A percentile compares a stretch with the other conserved stretches of the same genome.
Conservation (phyloP, 805 yeast species). For the Metschnikowia koreensis region DNA sequence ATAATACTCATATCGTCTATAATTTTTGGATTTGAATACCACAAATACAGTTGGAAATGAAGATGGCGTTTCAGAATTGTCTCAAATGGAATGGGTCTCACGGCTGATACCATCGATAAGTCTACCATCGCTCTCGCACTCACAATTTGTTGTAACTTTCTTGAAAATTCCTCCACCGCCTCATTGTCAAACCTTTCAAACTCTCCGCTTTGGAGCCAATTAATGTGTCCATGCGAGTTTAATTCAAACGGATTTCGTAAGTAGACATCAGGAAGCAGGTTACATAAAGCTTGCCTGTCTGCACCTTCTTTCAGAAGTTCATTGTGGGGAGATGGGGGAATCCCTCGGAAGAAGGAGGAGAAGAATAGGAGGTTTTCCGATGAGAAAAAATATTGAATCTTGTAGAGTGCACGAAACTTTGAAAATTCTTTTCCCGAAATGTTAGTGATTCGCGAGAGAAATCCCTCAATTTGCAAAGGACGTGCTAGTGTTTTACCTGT, state of each 20-base stretch:
- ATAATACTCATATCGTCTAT: constrained; percentile 29
- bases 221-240: constrained; percentile 49
- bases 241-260: constrained; percentile 55
- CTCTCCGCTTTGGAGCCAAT: constrained; percentile 56
- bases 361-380: constrained; percentile 60
- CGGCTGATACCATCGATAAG: constrained; percentile 45
- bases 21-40: constrained; percentile 28
- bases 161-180: constrained; percentile 64
- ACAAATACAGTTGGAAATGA: constrained; percentile 26
- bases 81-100: constrained; percentile 32
- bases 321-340: constrained; percentile 57
- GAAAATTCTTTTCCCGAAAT: constrained; percentile 43
- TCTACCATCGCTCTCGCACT: constrained; percentile 64
- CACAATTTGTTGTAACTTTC: constrained; percentile 55
- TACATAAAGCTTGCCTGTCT: constrained; percentile 17
- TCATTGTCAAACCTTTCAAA: constrained; percentile 50
- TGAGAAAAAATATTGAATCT: constrained; percentile 62
- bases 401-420: constrained; percentile 44
- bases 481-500: constrained; percentile 25
- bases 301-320: constrained; percentile 11
- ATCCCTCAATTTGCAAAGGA: constrained; percentile 86
- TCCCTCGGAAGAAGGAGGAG: constrained; percentile 50
- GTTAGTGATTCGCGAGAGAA: constrained; percentile 55
- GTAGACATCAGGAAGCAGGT: constrained; percentile 36
- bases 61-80: constrained; percentile 25